These are phyloP conservation scores for Mrakia gelida DNA, from an alignment of 768 basidiomycete genomes.

Conservation along the genomic window DNA sequence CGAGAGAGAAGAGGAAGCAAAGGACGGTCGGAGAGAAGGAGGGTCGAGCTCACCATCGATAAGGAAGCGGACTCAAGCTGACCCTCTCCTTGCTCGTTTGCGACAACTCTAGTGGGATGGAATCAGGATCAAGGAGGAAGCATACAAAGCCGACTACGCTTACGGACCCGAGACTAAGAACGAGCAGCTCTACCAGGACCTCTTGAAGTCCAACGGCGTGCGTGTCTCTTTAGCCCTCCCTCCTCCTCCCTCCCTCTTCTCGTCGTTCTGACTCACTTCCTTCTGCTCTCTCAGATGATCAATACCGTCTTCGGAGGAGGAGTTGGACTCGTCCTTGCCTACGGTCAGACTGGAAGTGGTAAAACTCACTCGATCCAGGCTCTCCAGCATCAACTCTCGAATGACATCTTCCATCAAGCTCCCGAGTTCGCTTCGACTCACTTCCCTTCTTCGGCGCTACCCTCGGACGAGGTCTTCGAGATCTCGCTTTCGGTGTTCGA, in stretches of 20 bases:
- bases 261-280: background rate
- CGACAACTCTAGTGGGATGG: conserved; percentile 5
- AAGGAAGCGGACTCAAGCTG: background rate
- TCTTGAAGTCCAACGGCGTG: background rate
- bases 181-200: conserved; percentile 7
- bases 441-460: background rate
- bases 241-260: background rate
- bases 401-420: background rate
- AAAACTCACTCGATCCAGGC: conserved; percentile 25
- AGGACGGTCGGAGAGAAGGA: too few relatives aligned
- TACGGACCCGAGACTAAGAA: background rate
- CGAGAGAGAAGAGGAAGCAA: background rate
- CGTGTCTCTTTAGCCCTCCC: background rate
- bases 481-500: conserved; percentile 16
- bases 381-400: background rate
- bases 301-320: conserved; percentile 23
- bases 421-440: conserved; percentile 1
- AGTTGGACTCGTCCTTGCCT: conserved; percentile 11
- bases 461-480: conserved; percentile 14
- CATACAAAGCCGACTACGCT: background rate
- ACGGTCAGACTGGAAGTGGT: conserved; percentile 23
- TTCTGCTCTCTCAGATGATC: background rate
- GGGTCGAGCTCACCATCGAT: background rate
- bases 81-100: background rate
- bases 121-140: background rate